Base-by-base conservation (phyloP, 257 asterid genomes). In the Capsicum chinense region DNA sequence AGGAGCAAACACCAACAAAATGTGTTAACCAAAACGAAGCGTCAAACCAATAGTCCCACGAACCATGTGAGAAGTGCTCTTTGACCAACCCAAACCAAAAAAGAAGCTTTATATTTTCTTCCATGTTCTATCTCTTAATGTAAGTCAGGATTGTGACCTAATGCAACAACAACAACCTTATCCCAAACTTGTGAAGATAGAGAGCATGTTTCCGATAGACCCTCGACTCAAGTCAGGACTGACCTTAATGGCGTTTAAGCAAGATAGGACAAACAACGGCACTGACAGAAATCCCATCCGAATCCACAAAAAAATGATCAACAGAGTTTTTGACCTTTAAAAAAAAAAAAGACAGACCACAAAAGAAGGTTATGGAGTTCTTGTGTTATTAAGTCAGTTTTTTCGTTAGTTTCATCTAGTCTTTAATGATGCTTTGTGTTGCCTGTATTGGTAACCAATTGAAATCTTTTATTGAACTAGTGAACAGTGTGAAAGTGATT, bases 1-100 rank as follows among this genome's bases (percentile, higher is more conserved):
- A 69, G 13, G 26, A 69, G 78, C 78, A 39, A 39, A 69, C 78
- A 11, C 33, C 78, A 69, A 68, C 16, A 68, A 37, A 68, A 68
- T 64, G 5, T 37, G 76, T 39, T 26, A 13, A 68, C 76, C 73
- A 66, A 66, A 33, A 35, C 4, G 19, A 66, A 66, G 73, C 6
- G 2, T 67, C 50, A 67, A 67, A 35, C 19, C 21, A 37, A 13
- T 15, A 26, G 21, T 35, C 50, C 4, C 54, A 69, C 0, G 54
- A 37, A 69, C 54, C 14, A 14, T 39, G 78, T 69, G n/a, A 6
- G 7, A 4, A 39, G 54, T 69, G 54, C 78, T 69, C 54, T 39
- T 68, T 39, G 54, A 15, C 54, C 54, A 69, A 69, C 78, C 54
- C 54, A 69, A 69, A 69, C 76, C 9, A 68, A 39, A 15, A 42